These are phyloP conservation scores for Podaxis mareebaensis DNA, from an alignment of 768 basidiomycete species.

Conservation along the genomic window DNA sequence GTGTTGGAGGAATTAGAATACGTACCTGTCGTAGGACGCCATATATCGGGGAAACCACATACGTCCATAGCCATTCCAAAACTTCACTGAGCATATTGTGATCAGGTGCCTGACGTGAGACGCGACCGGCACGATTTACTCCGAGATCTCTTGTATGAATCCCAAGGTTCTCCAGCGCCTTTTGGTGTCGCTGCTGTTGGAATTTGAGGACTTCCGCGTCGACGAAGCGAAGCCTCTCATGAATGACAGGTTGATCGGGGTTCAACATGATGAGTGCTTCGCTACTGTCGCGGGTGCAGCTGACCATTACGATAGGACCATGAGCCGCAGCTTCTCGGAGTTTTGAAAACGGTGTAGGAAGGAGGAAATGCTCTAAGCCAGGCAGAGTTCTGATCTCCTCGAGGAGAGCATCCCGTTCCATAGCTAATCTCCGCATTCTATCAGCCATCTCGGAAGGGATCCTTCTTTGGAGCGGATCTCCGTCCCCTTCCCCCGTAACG, in stretches of 20 bases:
- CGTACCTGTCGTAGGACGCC: neutral
- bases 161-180: neutral
- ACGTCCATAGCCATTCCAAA: neutral
- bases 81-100: neutral
- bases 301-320: neutral
- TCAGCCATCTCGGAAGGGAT: neutral
- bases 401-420: neutral
- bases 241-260: neutral
- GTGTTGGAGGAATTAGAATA: neutral
- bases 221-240: neutral
- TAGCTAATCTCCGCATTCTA: neutral
- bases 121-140: neutral
- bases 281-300: neutral
- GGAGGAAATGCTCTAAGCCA: neutral
- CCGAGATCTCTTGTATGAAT: neutral
- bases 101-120: neutral
- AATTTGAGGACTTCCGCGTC: neutral
- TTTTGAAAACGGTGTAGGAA: neutral
- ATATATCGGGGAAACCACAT: neutral
- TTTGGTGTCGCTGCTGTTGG: neutral
- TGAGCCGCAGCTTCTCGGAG: neutral
- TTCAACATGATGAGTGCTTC: neutral
- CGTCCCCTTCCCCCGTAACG: neutral
- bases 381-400: neutral
- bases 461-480: neutral